Evolutionary conservation across 306 rosid genomes (phyloP).

Genomic region (Urtica urens): DNA sequence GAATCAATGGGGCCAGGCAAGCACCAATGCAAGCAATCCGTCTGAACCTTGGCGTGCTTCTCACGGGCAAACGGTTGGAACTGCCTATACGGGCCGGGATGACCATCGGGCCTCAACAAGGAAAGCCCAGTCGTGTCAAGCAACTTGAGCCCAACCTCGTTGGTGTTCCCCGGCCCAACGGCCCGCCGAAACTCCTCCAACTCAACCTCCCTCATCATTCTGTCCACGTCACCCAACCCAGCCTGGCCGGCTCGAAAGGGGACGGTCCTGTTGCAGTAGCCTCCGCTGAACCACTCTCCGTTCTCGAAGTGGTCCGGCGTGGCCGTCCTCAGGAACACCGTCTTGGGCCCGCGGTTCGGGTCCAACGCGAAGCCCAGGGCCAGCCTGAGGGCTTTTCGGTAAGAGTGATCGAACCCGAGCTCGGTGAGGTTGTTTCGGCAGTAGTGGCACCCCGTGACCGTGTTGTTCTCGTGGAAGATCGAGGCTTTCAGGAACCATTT

Average conservation of each 20-base stretch:
- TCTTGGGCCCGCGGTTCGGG: constrained; percentile 28
- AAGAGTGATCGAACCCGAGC: constrained; percentile 41
- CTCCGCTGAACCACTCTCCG: constrained; percentile 84
- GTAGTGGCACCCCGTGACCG: constrained; percentile 43
- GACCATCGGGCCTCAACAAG: constrained; percentile 74
- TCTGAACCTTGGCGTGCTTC: constrained; percentile 31
- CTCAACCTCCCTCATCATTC: constrained; percentile 43
- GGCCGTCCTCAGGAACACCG: constrained; percentile 60
- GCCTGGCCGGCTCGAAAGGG: constrained; percentile 52
- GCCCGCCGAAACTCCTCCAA: constrained; percentile 43
- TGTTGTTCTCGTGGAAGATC: constrained; percentile 51
- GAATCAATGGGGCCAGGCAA: constrained; percentile 88
- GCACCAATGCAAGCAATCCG: constrained; percentile 61
- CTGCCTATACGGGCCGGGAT: constrained; percentile 68
- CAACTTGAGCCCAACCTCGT: constrained; percentile 28
- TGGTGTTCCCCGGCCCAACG: constrained; percentile 8
- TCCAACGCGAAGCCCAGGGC: constrained; percentile 27
- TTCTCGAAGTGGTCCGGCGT: constrained; percentile 81
- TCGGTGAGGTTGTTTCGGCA: constrained; percentile 66
- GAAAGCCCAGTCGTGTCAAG: constrained; percentile 59
- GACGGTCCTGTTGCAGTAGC: constrained; percentile 63
- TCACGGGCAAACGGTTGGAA: constrained; percentile 54
- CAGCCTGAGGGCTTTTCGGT: constrained; percentile 38
- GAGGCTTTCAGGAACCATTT: constrained; percentile 80
- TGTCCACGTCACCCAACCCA: constrained; percentile 27